Evolutionary conservation across 1,139 yeast species (phyloP), one percentile per base, ranked within the genome.

Genomic region (Blastobotrys proliferans): DNA sequence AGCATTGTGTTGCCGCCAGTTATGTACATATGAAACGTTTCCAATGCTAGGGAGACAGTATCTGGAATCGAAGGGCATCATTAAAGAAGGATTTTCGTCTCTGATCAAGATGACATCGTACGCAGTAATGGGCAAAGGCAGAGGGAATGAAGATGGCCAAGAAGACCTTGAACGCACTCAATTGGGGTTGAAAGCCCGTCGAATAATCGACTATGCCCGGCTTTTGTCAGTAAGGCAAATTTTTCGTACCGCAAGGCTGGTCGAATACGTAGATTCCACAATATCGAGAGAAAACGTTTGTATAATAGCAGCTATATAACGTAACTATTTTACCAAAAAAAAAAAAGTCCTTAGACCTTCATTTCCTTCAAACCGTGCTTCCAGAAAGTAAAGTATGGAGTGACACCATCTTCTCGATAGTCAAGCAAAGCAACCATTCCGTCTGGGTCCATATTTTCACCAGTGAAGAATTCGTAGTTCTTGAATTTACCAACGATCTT

Each of bases 401-500:
- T 94, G 63, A 81, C 76, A 77, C 98, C 99, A 68, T 92, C 97
- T 77, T 92, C 98, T 77, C 99, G 94, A 88, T 92, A 92, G 94
- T 92, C 92, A 75, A 92, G 84, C 72, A 92, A 81, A 60, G 87
- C 90, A 67, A 92, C 74, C 98, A 92, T 92, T 63, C 84, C 97
- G 72, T 92, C 97, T 70, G 97, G 97, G 82, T 94, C 96, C 99
- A 92, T 94, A 66, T 95, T 84, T 78, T 92, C 97, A 78, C 98
- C 98, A 60, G 96, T 92, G 88, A 73, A 92, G 81, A 92, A 92
- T 68, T 92, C 98, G 94, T 94, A 92, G 80, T 92, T 98, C 69
- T 82, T 83, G 92, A 92, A 92, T 72, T 88, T 83, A 62, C 81
- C 84, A 63, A 92, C 70, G 59, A 92, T 83, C 80, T 92, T 94